Evolutionary conservation across 2,329 filamentous ascomycete genomes (phyloP).

Genomic region (Pseudogymnoascus sp.): DNA sequence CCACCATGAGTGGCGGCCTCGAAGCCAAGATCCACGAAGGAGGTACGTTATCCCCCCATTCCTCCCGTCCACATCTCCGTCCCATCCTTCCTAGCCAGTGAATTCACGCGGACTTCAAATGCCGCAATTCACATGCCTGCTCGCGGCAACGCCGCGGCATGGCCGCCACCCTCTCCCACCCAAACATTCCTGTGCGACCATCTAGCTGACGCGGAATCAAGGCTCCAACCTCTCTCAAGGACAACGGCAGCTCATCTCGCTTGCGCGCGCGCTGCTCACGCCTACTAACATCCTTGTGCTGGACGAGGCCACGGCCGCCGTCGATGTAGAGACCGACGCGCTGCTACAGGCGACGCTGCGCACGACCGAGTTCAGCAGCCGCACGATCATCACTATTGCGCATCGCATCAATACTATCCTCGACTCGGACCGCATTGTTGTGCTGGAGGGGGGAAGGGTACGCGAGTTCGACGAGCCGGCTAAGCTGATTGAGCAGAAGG

Average conservation of each 20-base stretch:
- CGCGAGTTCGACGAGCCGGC: slow-evolving; percentile 86
- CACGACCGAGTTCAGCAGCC: slow-evolving; percentile 68
- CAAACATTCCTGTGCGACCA: slow-evolving; percentile 12
- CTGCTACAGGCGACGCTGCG: slow-evolving; percentile 58
- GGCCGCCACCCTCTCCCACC: slow-evolving; percentile 10
- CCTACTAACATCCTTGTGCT: slow-evolving; percentile 95
- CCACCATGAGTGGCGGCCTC: slow-evolving; percentile 78
- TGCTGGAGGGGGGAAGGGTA: slow-evolving; percentile 83
- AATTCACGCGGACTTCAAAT: neutral
- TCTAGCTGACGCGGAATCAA: slow-evolving; percentile 29
- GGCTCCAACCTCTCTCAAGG: slow-evolving; percentile 93
- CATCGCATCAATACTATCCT: slow-evolving; percentile 98
- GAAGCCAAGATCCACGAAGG: slow-evolving; percentile 91
- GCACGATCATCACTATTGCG: slow-evolving; percentile 96
- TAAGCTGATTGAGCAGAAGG: slow-evolving; percentile 65
- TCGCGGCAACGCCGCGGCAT: neutral
- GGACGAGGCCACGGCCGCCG: slow-evolving; percentile 85
- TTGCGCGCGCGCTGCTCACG: slow-evolving; percentile 87
- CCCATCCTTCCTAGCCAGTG: neutral
- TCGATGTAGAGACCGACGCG: slow-evolving; percentile 61
- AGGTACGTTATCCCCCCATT: slow-evolving; percentile 51
- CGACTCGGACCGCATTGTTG: slow-evolving; percentile 79
- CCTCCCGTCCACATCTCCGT: neutral
- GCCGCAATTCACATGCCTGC: neutral
- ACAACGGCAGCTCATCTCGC: slow-evolving; percentile 86